These are phyloP conservation scores for Heterobasidion irregulare DNA, from an alignment of 1,284 basidiomycete genomes.

Conservation along the genomic window DNA sequence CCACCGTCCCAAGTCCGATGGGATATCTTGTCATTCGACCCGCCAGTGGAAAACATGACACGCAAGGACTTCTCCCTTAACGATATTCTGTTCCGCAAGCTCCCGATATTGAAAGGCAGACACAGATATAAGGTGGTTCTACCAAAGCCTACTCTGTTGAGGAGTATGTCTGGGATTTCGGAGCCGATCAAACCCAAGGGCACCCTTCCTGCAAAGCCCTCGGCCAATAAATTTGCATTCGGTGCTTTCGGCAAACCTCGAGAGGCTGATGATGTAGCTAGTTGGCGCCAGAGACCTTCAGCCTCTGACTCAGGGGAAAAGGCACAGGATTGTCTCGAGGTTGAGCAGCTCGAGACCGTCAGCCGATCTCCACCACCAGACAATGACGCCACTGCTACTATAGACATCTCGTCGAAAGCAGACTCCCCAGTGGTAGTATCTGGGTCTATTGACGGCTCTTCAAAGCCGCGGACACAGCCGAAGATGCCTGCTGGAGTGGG, in stretches of 20 bases:
- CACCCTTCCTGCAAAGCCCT: conserved; percentile 32
- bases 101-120: conserved; percentile 34
- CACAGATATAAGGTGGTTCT: conserved; percentile 44
- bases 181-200: conserved; percentile 26
- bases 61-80: conserved; percentile 58
- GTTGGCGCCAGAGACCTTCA: conserved; percentile 44
- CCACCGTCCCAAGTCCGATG: conserved; percentile 36
- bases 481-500: conserved; percentile 61
- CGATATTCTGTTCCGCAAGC: conserved; percentile 57
- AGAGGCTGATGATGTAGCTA: conserved; percentile 39
- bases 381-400: conserved; percentile 10
- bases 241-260: conserved; percentile 38
- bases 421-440: conserved; percentile 20
- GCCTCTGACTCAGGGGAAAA: conserved; percentile 8
- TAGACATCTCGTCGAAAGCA: conserved; percentile 14
- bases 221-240: conserved; percentile 17
- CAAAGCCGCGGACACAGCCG: conserved; percentile 30
- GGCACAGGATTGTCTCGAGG: neutral
- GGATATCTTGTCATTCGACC: conserved; percentile 70
- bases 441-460: conserved; percentile 8
- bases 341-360: conserved; percentile 33
- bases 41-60: conserved; percentile 62
- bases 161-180: neutral
- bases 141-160: conserved; percentile 23
- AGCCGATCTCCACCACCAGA: conserved; percentile 58